These are phyloP conservation scores for Fusarium veterinarium DNA, from an alignment of 2,329 filamentous ascomycete genomes.

Conservation along the genomic window DNA sequence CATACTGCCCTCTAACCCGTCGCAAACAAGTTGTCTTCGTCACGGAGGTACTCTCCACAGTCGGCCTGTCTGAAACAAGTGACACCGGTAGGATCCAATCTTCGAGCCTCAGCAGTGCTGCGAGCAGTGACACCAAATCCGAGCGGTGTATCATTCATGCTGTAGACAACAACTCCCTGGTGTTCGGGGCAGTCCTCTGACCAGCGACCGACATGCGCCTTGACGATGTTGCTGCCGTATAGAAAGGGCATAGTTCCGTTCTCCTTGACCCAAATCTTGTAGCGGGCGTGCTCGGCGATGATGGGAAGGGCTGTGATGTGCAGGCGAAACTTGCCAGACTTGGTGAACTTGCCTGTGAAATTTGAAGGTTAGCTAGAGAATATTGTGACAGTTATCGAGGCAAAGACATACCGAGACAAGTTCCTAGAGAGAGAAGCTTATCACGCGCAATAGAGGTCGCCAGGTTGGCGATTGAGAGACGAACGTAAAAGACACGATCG, in stretches of 20 bases:
- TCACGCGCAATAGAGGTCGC: slow-evolving; percentile 87
- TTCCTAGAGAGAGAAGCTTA: slow-evolving; percentile 87
- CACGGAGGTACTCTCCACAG: slow-evolving; percentile 92
- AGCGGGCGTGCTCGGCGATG: slow-evolving; percentile 89
- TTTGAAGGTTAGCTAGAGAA: slow-evolving; percentile 20
- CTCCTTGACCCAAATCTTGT: slow-evolving; percentile 96
- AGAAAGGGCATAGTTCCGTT: slow-evolving; percentile 98
- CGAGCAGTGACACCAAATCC: slow-evolving; percentile 94
- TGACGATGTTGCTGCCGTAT: slow-evolving; percentile 90
- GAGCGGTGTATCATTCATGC: slow-evolving; percentile 92
- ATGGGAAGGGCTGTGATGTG: slow-evolving; percentile 91
- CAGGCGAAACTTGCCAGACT: slow-evolving; percentile 93
- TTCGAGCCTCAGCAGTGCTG: slow-evolving; percentile 83
- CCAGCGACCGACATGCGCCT: slow-evolving; percentile 79
- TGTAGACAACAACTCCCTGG: slow-evolving; percentile 88
- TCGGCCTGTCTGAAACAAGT: slow-evolving; percentile 93
- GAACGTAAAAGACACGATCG: slow-evolving; percentile 90
- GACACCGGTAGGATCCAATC: slow-evolving; percentile 90
- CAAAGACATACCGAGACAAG: slow-evolving; percentile 72
- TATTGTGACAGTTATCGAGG: too few relatives aligned
- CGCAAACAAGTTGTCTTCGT: slow-evolving; percentile 76
- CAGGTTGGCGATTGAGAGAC: slow-evolving; percentile 88
- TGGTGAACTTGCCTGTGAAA: slow-evolving; percentile 85
- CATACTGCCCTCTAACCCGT: slow-evolving; percentile 53
- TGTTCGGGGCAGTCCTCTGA: slow-evolving; percentile 94